Conservation (phyloP, 306 rosid genomes). For the Nissolia schottii region DNA sequence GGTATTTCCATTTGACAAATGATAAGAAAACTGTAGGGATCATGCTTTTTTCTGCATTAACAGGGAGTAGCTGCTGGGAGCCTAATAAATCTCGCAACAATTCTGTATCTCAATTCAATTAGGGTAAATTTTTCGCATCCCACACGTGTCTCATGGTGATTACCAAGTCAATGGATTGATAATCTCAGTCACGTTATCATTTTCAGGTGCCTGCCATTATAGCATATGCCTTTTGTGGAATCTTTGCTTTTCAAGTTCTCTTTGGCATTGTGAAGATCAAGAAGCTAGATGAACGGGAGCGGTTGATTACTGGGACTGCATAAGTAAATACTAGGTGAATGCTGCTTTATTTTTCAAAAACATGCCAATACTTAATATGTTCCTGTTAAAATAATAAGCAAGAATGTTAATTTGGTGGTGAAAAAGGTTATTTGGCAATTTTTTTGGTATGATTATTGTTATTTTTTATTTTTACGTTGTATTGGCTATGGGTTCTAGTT, state of each 20-base stretch:
- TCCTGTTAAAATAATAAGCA: conserved; percentile 8
- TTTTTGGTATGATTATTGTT: background rate
- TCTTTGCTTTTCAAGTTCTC: conserved; percentile 85
- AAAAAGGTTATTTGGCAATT: background rate
- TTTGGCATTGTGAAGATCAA: conserved; percentile 80
- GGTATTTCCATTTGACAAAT: background rate
- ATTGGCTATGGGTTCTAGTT: background rate
- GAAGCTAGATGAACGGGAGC: conserved; percentile 85
- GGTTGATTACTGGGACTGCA: conserved; percentile 86
- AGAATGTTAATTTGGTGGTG: conserved; percentile 1
- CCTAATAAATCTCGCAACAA: conserved; percentile 88
- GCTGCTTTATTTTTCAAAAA: background rate
- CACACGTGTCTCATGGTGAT: background rate
- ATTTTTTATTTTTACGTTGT: background rate
- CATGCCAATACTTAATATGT: background rate
- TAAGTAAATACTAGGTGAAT: conserved; percentile 55
- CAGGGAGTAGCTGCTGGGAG: conserved; percentile 98
- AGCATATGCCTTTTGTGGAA: conserved; percentile 66
- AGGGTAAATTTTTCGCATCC: conserved; percentile 48
- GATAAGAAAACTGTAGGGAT: conserved; percentile 1
- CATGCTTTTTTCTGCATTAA: conserved; percentile 32
- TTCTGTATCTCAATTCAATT: conserved; percentile 72
- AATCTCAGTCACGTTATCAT: conserved; percentile 12
- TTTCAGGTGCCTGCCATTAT: conserved; percentile 77
- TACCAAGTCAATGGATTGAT: background rate